Percentiles rank a stretch among this genome's conserved stretches.
Evolutionary conservation across 139 green algal genomes (phyloP).

Genomic region (Astrephomene gubernaculifera): DNA sequence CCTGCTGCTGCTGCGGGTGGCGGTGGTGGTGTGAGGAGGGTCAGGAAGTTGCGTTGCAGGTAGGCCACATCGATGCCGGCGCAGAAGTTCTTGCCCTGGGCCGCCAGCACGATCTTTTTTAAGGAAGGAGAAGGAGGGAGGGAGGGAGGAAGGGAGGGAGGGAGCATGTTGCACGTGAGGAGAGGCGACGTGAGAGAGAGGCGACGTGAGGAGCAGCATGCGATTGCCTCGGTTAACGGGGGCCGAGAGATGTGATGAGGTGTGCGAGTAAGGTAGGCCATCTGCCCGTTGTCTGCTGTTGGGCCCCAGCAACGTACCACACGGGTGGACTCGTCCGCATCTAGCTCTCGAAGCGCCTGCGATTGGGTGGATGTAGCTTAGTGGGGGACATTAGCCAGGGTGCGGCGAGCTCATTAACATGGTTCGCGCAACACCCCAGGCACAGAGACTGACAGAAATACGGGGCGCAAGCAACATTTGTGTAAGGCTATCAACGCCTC

Average conservation of each 20-base stretch:
- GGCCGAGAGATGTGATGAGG: background rate
- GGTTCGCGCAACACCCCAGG: background rate
- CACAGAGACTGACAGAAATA: background rate
- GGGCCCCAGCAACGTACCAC: background rate
- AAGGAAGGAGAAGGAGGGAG: too few relatives aligned
- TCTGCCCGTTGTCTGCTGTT: background rate
- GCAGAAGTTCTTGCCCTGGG: conserved; percentile 43
- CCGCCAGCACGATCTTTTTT: conserved; percentile 32
- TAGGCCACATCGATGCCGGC: conserved; percentile 52
- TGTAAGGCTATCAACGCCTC: background rate
- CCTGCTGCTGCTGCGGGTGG: background rate
- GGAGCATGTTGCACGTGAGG: too few relatives aligned
- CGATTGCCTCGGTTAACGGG: background rate
- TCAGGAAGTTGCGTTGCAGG: conserved; percentile 33
- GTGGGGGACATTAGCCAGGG: too few relatives aligned
- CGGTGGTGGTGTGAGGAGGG: background rate
- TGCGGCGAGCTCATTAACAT: too few relatives aligned
- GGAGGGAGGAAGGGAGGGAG: background rate
- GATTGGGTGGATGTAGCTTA: background rate
- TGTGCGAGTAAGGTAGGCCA: background rate
- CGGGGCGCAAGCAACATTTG: background rate
- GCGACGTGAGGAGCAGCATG: too few relatives aligned
- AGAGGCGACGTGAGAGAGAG: background rate
- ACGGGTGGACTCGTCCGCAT: background rate
- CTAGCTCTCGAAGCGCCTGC: conserved; percentile 21